Evolutionary conservation across 2,329 filamentous ascomycete species (phyloP).

Genomic region (Fusarium sp.): DNA sequence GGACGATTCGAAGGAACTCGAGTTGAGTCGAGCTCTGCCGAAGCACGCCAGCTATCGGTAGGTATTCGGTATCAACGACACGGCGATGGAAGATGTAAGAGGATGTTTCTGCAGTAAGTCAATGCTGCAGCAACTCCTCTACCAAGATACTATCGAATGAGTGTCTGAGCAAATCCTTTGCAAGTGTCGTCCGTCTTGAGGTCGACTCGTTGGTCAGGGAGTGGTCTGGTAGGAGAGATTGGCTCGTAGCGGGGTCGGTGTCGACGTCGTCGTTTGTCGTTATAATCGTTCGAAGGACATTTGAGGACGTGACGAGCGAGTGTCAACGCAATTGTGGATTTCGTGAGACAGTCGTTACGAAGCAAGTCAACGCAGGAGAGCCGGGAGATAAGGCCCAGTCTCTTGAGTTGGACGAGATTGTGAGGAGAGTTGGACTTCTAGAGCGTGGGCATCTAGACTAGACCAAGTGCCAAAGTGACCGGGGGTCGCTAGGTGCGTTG

Average conservation of each 20-base stretch:
- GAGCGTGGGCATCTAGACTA: slow-evolving; percentile 15
- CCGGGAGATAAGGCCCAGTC: slow-evolving; percentile 30
- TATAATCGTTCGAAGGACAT: slow-evolving; percentile 50
- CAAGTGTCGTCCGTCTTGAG: slow-evolving; percentile 15
- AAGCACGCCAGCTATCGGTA: slow-evolving; percentile 33
- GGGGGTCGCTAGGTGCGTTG: slow-evolving; percentile 36
- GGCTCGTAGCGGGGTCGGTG: slow-evolving; percentile 40
- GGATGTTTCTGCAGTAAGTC: slow-evolving; percentile 45
- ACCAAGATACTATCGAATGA: slow-evolving; percentile 25
- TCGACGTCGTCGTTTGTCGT: slow-evolving; percentile 46
- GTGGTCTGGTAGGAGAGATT: slow-evolving; percentile 34
- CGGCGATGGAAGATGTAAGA: slow-evolving; percentile 31
- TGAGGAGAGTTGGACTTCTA: slow-evolving; percentile 5
- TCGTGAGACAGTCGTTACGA: slow-evolving; percentile 35
- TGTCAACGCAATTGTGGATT: slow-evolving; percentile 34
- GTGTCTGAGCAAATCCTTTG: slow-evolving; percentile 17
- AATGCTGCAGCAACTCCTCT: slow-evolving; percentile 49
- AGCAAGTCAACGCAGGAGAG: slow-evolving; percentile 12
- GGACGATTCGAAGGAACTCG: slow-evolving; percentile 34
- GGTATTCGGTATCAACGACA: slow-evolving; percentile 44
- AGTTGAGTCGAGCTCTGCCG: slow-evolving; percentile 31
- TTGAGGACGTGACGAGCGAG: slow-evolving; percentile 41
- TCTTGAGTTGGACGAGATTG: slow-evolving; percentile 35
- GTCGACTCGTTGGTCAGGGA: slow-evolving; percentile 26
- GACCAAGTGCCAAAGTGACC: slow-evolving; percentile 38